A percentile compares a stretch with the other conserved stretches of the same genome.
These are phyloP conservation scores for Solanum appendiculatum DNA, from an alignment of 257 asterid genomes.

Conservation along the genomic window DNA sequence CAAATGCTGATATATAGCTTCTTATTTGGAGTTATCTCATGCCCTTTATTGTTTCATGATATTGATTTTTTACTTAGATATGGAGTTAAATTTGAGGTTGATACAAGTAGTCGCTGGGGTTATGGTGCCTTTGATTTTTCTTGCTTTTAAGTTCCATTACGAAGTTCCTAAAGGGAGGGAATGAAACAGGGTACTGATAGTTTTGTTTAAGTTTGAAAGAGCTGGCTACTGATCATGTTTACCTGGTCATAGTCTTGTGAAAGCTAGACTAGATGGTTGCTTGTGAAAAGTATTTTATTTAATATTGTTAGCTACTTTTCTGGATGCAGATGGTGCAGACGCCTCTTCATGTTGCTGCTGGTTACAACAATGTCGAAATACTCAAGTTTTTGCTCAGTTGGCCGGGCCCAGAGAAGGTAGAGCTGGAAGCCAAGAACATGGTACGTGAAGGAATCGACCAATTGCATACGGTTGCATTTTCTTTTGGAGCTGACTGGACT, in stretches of 20 bases:
- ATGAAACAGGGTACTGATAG: background rate
- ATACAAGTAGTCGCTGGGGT: background rate
- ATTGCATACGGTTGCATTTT: background rate
- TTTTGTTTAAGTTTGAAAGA: background rate
- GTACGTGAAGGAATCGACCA: conserved; percentile 18
- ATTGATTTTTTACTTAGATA: background rate
- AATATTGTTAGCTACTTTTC: background rate
- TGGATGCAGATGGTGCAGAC: conserved; percentile 83
- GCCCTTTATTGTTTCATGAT: background rate
- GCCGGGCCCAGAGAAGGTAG: conserved; percentile 73
- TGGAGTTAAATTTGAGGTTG: background rate
- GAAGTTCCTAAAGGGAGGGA: background rate
- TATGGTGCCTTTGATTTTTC: background rate
- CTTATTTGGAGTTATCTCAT: background rate
- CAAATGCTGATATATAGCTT: background rate
- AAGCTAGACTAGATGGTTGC: background rate
- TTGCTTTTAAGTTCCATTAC: background rate
- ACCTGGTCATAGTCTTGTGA: background rate
- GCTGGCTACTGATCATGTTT: background rate
- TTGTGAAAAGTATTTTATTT: background rate
- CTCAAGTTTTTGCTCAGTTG: conserved; percentile 64
- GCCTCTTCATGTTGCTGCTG: conserved; percentile 96
- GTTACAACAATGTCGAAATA: conserved; percentile 74
- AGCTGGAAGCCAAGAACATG: conserved; percentile 90
- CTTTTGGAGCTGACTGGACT: background rate